Evolutionary conservation across 78 protist species (phyloP).

Genomic region (Cavenderia fasciculata): DNA sequence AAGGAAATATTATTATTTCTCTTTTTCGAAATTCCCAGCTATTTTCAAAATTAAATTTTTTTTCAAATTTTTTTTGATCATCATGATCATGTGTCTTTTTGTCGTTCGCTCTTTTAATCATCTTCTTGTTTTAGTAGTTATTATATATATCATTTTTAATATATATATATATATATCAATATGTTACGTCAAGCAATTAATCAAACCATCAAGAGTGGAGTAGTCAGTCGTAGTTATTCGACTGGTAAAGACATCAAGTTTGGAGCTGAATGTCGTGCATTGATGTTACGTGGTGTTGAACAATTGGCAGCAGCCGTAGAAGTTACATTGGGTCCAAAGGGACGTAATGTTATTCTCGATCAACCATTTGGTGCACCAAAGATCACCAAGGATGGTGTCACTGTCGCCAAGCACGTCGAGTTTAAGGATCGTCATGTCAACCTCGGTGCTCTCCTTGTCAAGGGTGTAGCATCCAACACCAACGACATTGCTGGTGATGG

Average conservation of each 20-base stretch:
- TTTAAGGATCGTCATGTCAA: slow-evolving; percentile 93
- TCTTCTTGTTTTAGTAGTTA: too few relatives aligned
- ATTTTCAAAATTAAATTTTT: too few relatives aligned
- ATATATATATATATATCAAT: too few relatives aligned
- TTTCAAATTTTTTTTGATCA: too few relatives aligned
- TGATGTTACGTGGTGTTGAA: slow-evolving; percentile 95
- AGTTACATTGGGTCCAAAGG: slow-evolving; percentile 99
- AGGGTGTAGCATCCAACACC: slow-evolving; percentile 97
- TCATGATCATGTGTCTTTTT: too few relatives aligned
- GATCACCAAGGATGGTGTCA: slow-evolving; percentile 99
- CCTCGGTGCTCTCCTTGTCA: slow-evolving; percentile 98
- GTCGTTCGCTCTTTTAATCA: too few relatives aligned
- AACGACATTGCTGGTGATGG: slow-evolving; percentile 99
- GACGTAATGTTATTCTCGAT: slow-evolving; percentile 98
- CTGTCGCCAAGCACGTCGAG: slow-evolving; percentile 98
- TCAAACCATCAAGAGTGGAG: too few relatives aligned
- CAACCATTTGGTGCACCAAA: slow-evolving; percentile 97
- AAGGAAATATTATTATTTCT: too few relatives aligned
- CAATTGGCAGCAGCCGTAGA: slow-evolving; percentile 97
- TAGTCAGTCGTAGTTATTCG: slow-evolving; percentile 31
- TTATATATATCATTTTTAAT: too few relatives aligned
- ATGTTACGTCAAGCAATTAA: too few relatives aligned
- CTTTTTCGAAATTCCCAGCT: too few relatives aligned
- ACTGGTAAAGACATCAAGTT: slow-evolving; percentile 94
- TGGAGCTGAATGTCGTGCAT: slow-evolving; percentile 93